Evolutionary conservation across 169 alveolate genomes (phyloP).

Genomic region (Plasmodium chabaudi): DNA sequence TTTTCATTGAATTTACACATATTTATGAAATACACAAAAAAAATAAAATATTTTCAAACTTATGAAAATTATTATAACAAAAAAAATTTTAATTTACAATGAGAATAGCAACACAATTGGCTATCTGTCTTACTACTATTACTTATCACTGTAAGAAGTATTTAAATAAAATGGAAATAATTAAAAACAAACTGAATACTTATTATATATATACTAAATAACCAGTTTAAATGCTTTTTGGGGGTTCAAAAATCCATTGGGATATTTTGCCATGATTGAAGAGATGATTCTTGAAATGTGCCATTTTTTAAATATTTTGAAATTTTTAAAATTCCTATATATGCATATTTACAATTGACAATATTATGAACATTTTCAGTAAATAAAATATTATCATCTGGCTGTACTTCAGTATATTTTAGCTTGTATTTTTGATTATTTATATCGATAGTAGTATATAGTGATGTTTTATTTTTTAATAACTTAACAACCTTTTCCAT

Average conservation of each 20-base stretch:
- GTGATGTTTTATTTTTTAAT: constrained; percentile 53
- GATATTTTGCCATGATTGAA: constrained; percentile 57
- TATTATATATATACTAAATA: no score
- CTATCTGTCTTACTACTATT: no score
- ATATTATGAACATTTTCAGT: constrained; percentile 49
- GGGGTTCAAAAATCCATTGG: constrained; percentile 39
- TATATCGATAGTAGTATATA: constrained; percentile 50
- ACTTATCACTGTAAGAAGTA: no score
- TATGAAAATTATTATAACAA: no score
- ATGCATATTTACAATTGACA: constrained; percentile 66
- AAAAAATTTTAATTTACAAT: no score
- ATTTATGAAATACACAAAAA: no score
- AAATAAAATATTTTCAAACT: no score
- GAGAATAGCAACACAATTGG: no score
- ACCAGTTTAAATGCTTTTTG: no score
- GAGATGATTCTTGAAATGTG: constrained; percentile 35
- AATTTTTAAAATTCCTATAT: constrained; percentile 63
- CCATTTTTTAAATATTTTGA: constrained; percentile 32
- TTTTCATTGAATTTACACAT: no score
- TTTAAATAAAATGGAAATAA: no score
- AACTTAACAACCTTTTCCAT: constrained; percentile 31
- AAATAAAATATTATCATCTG: constrained; percentile 69
- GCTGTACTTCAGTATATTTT: constrained; percentile 52
- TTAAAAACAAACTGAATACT: no score
- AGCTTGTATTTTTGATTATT: constrained; percentile 44